Evolutionary conservation across 1,284 basidiomycete species (phyloP).

Genomic region (Leccinum subrobustum): DNA sequence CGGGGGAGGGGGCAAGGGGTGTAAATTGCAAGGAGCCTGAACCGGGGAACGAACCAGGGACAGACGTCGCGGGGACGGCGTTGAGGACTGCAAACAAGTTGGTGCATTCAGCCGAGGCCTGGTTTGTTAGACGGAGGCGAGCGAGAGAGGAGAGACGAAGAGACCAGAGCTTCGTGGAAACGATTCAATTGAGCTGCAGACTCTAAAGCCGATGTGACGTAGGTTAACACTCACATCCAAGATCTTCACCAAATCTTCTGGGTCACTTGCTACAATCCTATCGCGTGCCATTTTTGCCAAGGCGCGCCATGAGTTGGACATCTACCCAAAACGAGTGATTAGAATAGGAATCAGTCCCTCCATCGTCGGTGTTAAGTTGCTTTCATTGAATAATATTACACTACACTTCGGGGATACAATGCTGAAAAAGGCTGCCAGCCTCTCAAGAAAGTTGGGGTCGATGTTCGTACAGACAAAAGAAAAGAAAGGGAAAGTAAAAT

Average conservation of each 20-base stretch:
- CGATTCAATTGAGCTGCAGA: neutral
- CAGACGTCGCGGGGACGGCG: conserved; percentile 46
- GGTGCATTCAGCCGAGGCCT: conserved; percentile 74
- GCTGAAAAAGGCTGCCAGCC: conserved; percentile 17
- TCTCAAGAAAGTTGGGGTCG: conserved; percentile 5
- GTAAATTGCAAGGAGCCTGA: conserved; percentile 9
- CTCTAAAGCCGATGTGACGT: neutral
- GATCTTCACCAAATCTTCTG: conserved; percentile 61
- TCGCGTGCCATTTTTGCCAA: conserved; percentile 78
- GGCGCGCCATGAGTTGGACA: conserved; percentile 82
- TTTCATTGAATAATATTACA: conserved; percentile 22
- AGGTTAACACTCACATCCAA: conserved; percentile 52
- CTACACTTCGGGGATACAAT: conserved; percentile 26
- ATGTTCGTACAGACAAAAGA: conserved; percentile 22
- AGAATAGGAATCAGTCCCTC: conserved; percentile 13
- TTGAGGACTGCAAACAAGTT: conserved; percentile 75
- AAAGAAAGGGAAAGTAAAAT: conserved; percentile 26
- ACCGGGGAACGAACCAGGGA: conserved; percentile 27
- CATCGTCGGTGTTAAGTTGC: neutral
- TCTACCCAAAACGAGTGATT: conserved; percentile 42
- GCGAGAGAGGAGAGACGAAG: conserved; percentile 75
- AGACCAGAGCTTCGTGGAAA: conserved; percentile 65
- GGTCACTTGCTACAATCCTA: conserved; percentile 63
- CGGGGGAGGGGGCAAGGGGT: conserved; percentile 20
- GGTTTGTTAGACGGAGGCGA: conserved; percentile 77